Conservation (phyloP, 805 yeast genomes). For the Ogataea paraovalis region DNA sequence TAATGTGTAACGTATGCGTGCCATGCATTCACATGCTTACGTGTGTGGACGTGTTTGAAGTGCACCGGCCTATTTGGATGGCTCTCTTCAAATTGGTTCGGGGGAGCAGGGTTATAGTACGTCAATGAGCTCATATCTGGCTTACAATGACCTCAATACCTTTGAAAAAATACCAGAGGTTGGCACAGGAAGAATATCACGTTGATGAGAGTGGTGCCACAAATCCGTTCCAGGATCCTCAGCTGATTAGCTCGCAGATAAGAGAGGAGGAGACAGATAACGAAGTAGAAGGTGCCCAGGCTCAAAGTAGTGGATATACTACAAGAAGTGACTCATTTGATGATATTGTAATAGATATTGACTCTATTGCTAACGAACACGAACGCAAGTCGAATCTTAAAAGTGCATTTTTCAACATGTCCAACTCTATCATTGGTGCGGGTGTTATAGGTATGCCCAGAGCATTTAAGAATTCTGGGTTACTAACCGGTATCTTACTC, state of each 20-base stretch:
- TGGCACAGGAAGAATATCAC: neutral
- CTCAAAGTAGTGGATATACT: neutral
- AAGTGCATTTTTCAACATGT: slow-evolving; percentile 97
- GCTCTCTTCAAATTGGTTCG: too few species aligned
- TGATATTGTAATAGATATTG: slow-evolving; percentile 6
- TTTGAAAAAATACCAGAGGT: neutral
- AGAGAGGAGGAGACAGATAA: neutral
- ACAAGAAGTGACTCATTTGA: slow-evolving; percentile 1
- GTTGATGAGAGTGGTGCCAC: neutral
- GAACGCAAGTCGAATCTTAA: slow-evolving; percentile 52
- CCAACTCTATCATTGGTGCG: slow-evolving; percentile 91
- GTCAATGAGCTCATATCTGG: too few species aligned
- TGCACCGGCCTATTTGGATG: too few species aligned
- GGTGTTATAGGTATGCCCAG: slow-evolving; percentile 94
- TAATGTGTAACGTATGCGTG: too few species aligned
- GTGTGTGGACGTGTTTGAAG: too few species aligned
- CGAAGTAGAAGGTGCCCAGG: neutral
- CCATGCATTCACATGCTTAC: too few species aligned
- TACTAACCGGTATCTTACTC: slow-evolving; percentile 65
- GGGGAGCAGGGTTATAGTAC: neutral
- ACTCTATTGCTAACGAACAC: slow-evolving; percentile 15
- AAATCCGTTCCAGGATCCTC: neutral
- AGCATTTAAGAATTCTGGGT: slow-evolving; percentile 78
- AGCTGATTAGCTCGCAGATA: neutral
- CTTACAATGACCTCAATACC: neutral